Evolutionary conservation across 768 basidiomycete species (phyloP).

Genomic region (Boletus vinaceobasis): DNA sequence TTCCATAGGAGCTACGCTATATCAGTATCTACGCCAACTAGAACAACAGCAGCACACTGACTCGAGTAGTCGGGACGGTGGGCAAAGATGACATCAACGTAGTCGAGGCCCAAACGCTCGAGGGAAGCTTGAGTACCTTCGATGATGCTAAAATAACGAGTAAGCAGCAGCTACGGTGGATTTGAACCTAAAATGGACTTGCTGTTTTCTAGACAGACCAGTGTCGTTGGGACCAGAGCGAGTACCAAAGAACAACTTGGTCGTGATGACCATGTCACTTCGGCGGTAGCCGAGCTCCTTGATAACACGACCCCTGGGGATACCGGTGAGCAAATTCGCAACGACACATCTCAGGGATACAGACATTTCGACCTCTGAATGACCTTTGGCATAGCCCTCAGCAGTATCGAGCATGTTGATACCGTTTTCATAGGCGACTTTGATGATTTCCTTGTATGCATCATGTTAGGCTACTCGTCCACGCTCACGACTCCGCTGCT

Average conservation of each 20-base stretch:
- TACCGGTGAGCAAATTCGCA: neutral
- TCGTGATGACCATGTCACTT: slow-evolving; percentile 50
- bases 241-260: slow-evolving; percentile 58
- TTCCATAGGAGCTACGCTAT: slow-evolving; percentile 39
- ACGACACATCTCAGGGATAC: neutral
- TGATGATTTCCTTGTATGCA: slow-evolving; percentile 45
- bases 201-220: slow-evolving; percentile 35
- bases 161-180: neutral
- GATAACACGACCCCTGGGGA: slow-evolving; percentile 47
- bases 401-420: slow-evolving; percentile 52
- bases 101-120: slow-evolving; percentile 49
- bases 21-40: neutral
- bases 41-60: slow-evolving; percentile 10
- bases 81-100: slow-evolving; percentile 49
- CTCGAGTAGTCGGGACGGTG: slow-evolving; percentile 45
- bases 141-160: slow-evolving; percentile 38
- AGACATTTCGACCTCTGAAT: slow-evolving; percentile 53
- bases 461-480: neutral
- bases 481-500: neutral
- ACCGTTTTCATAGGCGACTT: slow-evolving; percentile 49
- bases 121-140: slow-evolving; percentile 53
- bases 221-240: slow-evolving; percentile 43
- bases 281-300: slow-evolving; percentile 51
- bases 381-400: slow-evolving; percentile 44
- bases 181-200: neutral